These are phyloP conservation scores for Candida mattraensis DNA, from an alignment of 805 yeast species.

Conservation along the genomic window DNA sequence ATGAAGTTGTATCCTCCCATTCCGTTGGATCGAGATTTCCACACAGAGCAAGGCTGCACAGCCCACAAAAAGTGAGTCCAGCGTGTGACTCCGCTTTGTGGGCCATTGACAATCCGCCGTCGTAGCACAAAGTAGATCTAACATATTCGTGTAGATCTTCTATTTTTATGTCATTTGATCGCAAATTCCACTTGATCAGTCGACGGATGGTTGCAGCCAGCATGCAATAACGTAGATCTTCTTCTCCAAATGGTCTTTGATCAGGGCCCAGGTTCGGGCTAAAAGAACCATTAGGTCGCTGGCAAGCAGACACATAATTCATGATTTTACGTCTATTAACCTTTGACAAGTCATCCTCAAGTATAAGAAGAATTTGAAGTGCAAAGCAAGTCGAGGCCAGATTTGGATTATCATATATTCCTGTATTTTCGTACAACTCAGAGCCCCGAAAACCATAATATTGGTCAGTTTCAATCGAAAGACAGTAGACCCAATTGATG, in stretches of 20 bases:
- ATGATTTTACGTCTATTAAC: conserved; percentile 46
- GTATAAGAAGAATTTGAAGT: conserved; percentile 51
- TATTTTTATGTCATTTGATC: conserved; percentile 43
- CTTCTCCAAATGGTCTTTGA: conserved; percentile 50
- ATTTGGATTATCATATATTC: conserved; percentile 57
- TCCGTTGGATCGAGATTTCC: conserved; percentile 27
- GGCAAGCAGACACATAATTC: conserved; percentile 60
- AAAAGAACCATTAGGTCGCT: conserved; percentile 60
- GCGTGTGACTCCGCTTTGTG: conserved; percentile 68
- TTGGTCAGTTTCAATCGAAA: conserved; percentile 38
- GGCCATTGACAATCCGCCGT: conserved; percentile 72
- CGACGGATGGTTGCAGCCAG: conserved; percentile 66
- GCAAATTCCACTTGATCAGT: conserved; percentile 36
- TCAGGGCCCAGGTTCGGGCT: conserved; percentile 39
- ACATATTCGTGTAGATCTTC: conserved; percentile 41
- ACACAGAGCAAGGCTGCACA: conserved; percentile 55
- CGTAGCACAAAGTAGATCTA: conserved; percentile 37
- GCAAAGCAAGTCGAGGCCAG: conserved; percentile 79
- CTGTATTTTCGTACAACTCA: conserved; percentile 37
- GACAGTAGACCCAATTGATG: conserved; percentile 47
- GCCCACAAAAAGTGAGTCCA: conserved; percentile 84
- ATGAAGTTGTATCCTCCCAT: conserved; percentile 46
- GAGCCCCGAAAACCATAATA: conserved; percentile 59
- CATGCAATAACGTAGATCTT: conserved; percentile 73
- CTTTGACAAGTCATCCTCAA: conserved; percentile 43